Evolutionary conservation across 306 rosid genomes (phyloP).

Genomic region (Aeschynomene evenia): DNA sequence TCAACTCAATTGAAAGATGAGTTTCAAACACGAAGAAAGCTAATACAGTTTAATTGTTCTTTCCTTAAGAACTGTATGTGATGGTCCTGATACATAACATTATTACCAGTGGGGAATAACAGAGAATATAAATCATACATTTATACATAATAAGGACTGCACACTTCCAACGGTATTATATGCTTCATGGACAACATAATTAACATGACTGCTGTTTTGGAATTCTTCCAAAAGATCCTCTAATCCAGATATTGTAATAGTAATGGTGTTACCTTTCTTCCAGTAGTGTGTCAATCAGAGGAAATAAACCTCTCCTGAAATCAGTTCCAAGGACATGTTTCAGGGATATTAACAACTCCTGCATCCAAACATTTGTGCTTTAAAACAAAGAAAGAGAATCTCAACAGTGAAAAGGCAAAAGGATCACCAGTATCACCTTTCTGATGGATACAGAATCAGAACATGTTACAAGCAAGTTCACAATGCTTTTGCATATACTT

Average conservation of each 20-base stretch:
- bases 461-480: slow-evolving; percentile 95
- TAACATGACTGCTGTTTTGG: not conserved
- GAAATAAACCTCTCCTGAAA: slow-evolving; percentile 97
- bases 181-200: slow-evolving; percentile 4
- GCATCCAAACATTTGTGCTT: slow-evolving; percentile 44
- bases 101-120: slow-evolving; percentile 11
- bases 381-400: slow-evolving; percentile 16
- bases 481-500: slow-evolving; percentile 98
- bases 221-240: not conserved
- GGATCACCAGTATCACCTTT: slow-evolving; percentile 55
- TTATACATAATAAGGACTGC: not conserved
- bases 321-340: slow-evolving; percentile 99
- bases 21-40: not conserved
- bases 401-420: slow-evolving; percentile 1
- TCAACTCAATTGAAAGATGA: slow-evolving; percentile 7
- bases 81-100: slow-evolving; percentile 13
- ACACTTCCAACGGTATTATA: slow-evolving; percentile 5
- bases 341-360: slow-evolving; percentile 91
- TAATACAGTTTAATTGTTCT: not conserved
- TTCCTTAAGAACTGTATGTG: slow-evolving; percentile 9
- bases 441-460: slow-evolving; percentile 97
- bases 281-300: slow-evolving; percentile 87
- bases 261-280: slow-evolving; percentile 78
- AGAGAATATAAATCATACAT: not conserved
- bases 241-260: slow-evolving; percentile 16